Conservation (phyloP, 2,329 filamentous ascomycete species). For the Akanthomyces uredinophilus region DNA sequence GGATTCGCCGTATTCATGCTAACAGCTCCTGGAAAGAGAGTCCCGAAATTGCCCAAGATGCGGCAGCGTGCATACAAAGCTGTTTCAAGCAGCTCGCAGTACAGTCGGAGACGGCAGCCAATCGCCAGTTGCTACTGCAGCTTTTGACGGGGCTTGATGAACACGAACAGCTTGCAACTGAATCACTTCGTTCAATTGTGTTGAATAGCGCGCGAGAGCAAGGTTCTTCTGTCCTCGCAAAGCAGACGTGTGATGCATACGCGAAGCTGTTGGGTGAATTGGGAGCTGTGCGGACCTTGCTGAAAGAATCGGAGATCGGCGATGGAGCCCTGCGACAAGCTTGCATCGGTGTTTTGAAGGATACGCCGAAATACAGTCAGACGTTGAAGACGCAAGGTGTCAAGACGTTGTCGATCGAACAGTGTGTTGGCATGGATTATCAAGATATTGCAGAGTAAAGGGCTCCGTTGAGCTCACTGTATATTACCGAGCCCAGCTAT, state of each 20-base stretch:
- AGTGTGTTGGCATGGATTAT: conserved; percentile 12
- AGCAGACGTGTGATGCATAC: conserved; percentile 23
- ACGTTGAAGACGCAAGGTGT: conserved; percentile 10
- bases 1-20: conserved; percentile 2
- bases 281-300: conserved; percentile 27
- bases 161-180: conserved; percentile 17
- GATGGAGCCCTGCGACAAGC: background rate
- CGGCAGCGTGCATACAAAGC: conserved; percentile 4
- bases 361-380: conserved; percentile 2
- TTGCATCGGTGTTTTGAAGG: background rate
- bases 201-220: conserved; percentile 14
- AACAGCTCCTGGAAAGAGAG: background rate
- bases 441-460: conserved; percentile 7
- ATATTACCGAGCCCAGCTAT: background rate
- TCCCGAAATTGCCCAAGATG: background rate
- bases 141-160: conserved; percentile 27
- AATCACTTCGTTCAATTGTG: conserved; percentile 24
- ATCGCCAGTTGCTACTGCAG: conserved; percentile 24
- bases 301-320: conserved; percentile 24
- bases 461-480: background rate
- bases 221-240: background rate
- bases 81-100: background rate
- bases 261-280: conserved; percentile 27
- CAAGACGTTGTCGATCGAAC: background rate
- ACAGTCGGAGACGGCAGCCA: background rate